These are phyloP conservation scores for Fusarium lateritium DNA, from an alignment of 2,329 filamentous ascomycete species.

Conservation along the genomic window DNA sequence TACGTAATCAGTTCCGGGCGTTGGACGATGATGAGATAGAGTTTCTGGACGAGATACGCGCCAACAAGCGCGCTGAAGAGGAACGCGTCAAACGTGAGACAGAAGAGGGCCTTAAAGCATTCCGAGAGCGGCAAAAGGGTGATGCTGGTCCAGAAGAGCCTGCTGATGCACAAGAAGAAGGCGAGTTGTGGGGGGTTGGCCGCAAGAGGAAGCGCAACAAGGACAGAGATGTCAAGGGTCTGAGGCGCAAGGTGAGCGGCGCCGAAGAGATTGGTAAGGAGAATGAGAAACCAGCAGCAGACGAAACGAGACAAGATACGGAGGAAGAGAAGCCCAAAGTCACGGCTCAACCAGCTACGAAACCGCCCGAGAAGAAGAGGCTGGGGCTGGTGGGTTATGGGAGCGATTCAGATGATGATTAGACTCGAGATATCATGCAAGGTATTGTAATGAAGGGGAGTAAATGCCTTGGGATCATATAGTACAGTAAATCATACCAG, in stretches of 20 bases:
- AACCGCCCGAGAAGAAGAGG: conserved; percentile 43
- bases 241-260: conserved; percentile 48
- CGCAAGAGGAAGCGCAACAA: conserved; percentile 57
- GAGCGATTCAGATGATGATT: conserved; percentile 64
- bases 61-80: conserved; percentile 66
- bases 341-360: conserved; percentile 6
- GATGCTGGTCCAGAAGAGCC: conserved; percentile 31
- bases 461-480: conserved; percentile 36
- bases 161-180: conserved; percentile 44
- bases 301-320: conserved; percentile 21
- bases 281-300: conserved; percentile 29
- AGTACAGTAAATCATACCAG: conserved; percentile 30
- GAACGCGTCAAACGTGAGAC: conserved; percentile 68
- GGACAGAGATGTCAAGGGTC: conserved; percentile 56
- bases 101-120: conserved; percentile 69
- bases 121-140: conserved; percentile 66
- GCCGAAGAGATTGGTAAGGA: conserved; percentile 24
- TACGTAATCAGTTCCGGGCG: conserved; percentile 83
- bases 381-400: conserved; percentile 69
- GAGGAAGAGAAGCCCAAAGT: conserved; percentile 25
- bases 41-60: conserved; percentile 75
- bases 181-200: conserved; percentile 54
- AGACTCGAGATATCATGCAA: conserved; percentile 7
- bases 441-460: conserved; percentile 32
- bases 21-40: conserved; percentile 86